Evolutionary conservation across 371 early-diverging fungal genomes (phyloP), one percentile per base, ranked within the genome.

Genomic region (Choanephora cucurbitarum): DNA sequence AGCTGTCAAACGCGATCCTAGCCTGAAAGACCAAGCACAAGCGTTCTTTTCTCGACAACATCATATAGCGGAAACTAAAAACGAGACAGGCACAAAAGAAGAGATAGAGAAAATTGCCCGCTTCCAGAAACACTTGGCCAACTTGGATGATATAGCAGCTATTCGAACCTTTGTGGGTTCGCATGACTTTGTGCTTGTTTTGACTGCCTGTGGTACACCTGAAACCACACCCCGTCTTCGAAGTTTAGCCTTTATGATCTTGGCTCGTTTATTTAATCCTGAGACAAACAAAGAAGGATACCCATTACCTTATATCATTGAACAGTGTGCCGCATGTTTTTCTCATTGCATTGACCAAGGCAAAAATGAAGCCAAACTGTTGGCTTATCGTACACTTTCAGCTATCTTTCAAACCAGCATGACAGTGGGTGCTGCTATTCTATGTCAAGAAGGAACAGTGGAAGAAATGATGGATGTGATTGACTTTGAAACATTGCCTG

Each of bases 381-480:
- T 77, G 1, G 81, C 79, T 0, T 83, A 87, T 54, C 74, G 72
- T 19, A 83, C 90, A 1, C 58, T 92, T 13, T 60, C 71, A 14
- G 77, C 85, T 1, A 60, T 91, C 19, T 86, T 91, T 43, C 85
- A 89, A 43, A 76, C 82, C 1, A 75, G 76, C 43, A 67, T 80
- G 66, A 58, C 79, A n/a, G 72, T 84, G 14, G 93, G 89, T 3
- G 72, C 79, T 11, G 66, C 70, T 5, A 81, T 91, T 23, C 57
- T 93, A n/a, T 67, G 71, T 48, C 78, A 79, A 37, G 81, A 81
- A 17, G 88, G 89, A 0, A 52, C 87, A 0, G 56, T 92, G 31
- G 86, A 75, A 28, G 86, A 88, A 18, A 75, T 90, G 51, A 77
- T 90, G 75, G 91, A 91, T 58, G 73, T 77, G 21, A 62, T 87